phyloP scores from a whole-genome alignment of 1,284 basidiomycete species.

The Boletus hoseneyae region DNA sequence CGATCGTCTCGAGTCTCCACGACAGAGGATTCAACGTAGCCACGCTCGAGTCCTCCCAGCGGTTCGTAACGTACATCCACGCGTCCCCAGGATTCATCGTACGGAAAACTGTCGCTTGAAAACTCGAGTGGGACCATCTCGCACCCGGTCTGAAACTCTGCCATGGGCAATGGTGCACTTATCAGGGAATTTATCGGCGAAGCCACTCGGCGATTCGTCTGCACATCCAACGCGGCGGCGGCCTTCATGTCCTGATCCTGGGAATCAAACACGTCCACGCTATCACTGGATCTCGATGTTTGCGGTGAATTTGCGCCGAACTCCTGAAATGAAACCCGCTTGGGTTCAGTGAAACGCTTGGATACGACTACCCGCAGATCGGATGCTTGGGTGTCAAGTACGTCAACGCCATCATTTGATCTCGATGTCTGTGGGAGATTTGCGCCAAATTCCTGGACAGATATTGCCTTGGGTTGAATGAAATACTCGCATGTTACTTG shows the following conservation, averaged over 20 bases:
- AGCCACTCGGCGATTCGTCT: neutral
- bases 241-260: neutral
- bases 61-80: slow-evolving; percentile 1
- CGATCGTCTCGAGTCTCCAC: slow-evolving; percentile 2
- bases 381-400: neutral
- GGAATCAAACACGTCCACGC: neutral
- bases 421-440: neutral
- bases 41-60: neutral
- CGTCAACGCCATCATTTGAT: neutral
- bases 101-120: slow-evolving; percentile 10
- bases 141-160: slow-evolving; percentile 10
- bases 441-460: neutral
- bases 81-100: slow-evolving; percentile 3
- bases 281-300: neutral
- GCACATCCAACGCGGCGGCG: neutral
- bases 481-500: slow-evolving; percentile 24
- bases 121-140: slow-evolving; percentile 13
- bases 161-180: slow-evolving; percentile 6
- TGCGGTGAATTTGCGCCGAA: neutral
- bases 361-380: slow-evolving; percentile 8
- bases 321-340: neutral
- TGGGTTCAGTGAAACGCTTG: slow-evolving; percentile 20
- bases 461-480: neutral
- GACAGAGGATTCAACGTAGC: neutral
- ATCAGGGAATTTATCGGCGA: slow-evolving; percentile 10